Evolutionary conservation across 345 rosid genomes (phyloP).

Genomic region (Camelina sativa): DNA sequence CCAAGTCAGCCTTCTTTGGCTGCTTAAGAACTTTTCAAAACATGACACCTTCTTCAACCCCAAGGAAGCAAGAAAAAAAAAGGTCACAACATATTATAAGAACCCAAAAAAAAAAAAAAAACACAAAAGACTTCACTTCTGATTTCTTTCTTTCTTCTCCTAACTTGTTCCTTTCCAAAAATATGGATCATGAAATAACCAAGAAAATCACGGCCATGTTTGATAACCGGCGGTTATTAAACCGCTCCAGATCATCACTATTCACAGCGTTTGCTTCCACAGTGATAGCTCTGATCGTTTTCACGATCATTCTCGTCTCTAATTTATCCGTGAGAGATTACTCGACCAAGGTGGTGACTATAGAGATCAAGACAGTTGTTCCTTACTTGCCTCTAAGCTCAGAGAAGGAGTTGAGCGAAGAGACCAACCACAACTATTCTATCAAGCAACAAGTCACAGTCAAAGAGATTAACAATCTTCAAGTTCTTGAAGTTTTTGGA

Average conservation of each 20-base stretch:
- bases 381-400: constrained; percentile 39
- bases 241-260: constrained; percentile 39
- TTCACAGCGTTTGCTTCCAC: constrained; percentile 40
- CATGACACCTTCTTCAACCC: constrained; percentile 38
- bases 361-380: constrained; percentile 42
- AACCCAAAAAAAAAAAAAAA: neutral
- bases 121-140: constrained; percentile 2
- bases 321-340: constrained; percentile 25
- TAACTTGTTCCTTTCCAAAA: neutral
- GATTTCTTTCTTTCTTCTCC: neutral
- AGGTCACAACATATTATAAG: constrained; percentile 4
- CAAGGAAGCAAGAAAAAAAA: constrained; percentile 9
- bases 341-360: constrained; percentile 17
- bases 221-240: constrained; percentile 28
- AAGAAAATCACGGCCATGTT: constrained; percentile 27
- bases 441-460: constrained; percentile 16
- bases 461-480: constrained; percentile 40
- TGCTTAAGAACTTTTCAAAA: constrained; percentile 36
- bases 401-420: constrained; percentile 29
- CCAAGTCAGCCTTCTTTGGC: constrained; percentile 29
- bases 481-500: constrained; percentile 17
- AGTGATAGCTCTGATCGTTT: constrained; percentile 50
- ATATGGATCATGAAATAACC: constrained; percentile 34
- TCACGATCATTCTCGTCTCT: constrained; percentile 39
- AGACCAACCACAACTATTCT: neutral